phyloP scores from a whole-genome alignment of 768 basidiomycete genomes.

The Mycena rebaudengoi region DNA sequence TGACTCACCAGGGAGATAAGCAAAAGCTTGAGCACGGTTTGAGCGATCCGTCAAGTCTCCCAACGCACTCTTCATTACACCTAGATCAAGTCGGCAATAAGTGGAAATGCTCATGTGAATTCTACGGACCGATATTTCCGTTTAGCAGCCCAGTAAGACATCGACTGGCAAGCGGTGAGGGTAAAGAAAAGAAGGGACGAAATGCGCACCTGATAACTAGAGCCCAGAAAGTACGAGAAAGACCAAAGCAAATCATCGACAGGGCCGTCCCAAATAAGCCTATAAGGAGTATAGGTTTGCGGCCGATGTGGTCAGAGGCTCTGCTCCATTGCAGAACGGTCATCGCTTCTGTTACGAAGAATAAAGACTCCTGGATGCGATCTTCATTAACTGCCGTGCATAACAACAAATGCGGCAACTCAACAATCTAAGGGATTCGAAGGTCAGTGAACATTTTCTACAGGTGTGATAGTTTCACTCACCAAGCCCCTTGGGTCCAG shows the following conservation, averaged over 20 bases:
- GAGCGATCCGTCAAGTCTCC: constrained; percentile 51
- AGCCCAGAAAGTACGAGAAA: constrained; percentile 62
- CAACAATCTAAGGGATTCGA: constrained; percentile 55
- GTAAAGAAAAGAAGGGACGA: background rate
- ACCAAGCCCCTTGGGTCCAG: background rate
- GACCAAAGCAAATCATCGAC: constrained; percentile 68
- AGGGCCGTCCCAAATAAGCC: constrained; percentile 60
- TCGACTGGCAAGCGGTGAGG: constrained; percentile 49
- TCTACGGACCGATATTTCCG: constrained; percentile 52
- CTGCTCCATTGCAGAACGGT: constrained; percentile 73
- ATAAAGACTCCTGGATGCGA: constrained; percentile 61
- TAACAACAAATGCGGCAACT: background rate
- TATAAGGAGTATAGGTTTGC: constrained; percentile 66
- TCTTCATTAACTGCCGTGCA: background rate
- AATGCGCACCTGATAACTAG: constrained; percentile 62
- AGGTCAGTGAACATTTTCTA: background rate
- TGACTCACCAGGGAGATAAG: constrained; percentile 42
- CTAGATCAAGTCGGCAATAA: constrained; percentile 33
- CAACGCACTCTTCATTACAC: constrained; percentile 57
- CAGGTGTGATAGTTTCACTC: background rate
- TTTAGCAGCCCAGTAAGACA: constrained; percentile 74
- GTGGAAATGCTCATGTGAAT: constrained; percentile 11
- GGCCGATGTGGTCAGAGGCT: constrained; percentile 64
- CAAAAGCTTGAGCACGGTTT: constrained; percentile 51
- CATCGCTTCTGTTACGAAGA: constrained; percentile 63